phyloP scores from a whole-genome alignment of 805 yeast genomes.

The Pichia paraexigua region DNA sequence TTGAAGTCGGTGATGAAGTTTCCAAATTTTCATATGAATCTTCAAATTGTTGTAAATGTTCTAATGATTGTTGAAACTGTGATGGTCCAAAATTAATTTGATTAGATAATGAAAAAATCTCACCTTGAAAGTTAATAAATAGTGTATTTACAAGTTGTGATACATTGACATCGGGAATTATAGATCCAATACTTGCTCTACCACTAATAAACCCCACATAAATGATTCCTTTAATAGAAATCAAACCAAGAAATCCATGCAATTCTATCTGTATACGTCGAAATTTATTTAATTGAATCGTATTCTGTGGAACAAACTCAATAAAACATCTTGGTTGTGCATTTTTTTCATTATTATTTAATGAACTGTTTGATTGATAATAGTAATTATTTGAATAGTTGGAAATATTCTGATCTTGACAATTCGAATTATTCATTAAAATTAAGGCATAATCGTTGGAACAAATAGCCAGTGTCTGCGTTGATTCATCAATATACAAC shows the following conservation, averaged over 20 bases:
- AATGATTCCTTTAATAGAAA: conserved; percentile 44
- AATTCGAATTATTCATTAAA: background rate
- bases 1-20: conserved; percentile 15
- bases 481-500: conserved; percentile 5
- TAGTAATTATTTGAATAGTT: background rate
- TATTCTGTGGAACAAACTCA: conserved; percentile 40
- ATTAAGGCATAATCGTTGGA: conserved; percentile 7
- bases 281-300: conserved; percentile 20
- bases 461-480: conserved; percentile 6
- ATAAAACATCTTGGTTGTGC: conserved; percentile 35
- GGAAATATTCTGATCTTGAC: background rate
- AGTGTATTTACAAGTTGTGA: conserved; percentile 51
- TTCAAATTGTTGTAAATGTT: conserved; percentile 3
- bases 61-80: background rate
- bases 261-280: conserved; percentile 7
- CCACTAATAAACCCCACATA: conserved; percentile 54
- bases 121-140: conserved; percentile 55
- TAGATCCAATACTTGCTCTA: conserved; percentile 44
- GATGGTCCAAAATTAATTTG: background rate
- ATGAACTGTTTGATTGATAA: background rate
- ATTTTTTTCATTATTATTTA: background rate
- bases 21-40: conserved; percentile 5
- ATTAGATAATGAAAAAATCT: conserved; percentile 18
- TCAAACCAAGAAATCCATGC: conserved; percentile 56
- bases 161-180: conserved; percentile 46